Conservation (phyloP, 805 yeast genomes). For the Wickerhamomyces kurtzmanii region DNA sequence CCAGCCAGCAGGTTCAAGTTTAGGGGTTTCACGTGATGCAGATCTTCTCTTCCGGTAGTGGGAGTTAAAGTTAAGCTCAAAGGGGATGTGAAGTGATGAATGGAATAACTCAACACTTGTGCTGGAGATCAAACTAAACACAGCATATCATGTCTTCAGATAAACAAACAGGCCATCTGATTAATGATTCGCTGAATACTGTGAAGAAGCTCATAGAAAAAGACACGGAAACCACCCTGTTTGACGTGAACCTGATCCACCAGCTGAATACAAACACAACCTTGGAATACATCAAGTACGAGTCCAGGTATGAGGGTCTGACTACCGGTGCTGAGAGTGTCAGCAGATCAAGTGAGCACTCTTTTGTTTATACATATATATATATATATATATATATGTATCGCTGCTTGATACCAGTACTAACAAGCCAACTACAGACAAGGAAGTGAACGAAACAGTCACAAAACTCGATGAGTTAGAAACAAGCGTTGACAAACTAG, state of each 20-base stretch:
- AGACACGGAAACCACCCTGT: constrained; percentile 26
- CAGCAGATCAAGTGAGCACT: constrained; percentile 10
- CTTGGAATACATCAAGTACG: constrained; percentile 37
- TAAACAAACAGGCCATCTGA: constrained; percentile 1
- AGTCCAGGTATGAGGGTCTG: constrained; percentile 25
- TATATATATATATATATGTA: background rate
- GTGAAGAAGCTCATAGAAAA: constrained; percentile 23
- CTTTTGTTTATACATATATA: background rate
- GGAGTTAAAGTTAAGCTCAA: background rate
- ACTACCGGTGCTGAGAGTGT: constrained; percentile 10
- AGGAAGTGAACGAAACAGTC: constrained; percentile 15
- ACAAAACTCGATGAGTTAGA: constrained; percentile 23
- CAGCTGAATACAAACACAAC: constrained; percentile 52
- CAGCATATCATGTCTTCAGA: background rate
- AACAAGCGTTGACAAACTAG: constrained; percentile 27
- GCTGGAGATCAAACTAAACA: background rate
- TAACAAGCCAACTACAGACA: too few relatives aligned
- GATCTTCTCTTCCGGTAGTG: background rate
- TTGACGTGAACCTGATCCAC: constrained; percentile 37
- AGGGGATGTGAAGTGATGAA: background rate
- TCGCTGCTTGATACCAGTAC: constrained; percentile 1
- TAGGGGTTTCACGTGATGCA: background rate
- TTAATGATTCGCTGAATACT: constrained; percentile 19
- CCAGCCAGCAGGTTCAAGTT: background rate
- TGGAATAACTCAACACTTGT: background rate